These are phyloP conservation scores for Botryotinia calthae DNA, from an alignment of 2,329 filamentous ascomycete genomes.

Conservation along the genomic window DNA sequence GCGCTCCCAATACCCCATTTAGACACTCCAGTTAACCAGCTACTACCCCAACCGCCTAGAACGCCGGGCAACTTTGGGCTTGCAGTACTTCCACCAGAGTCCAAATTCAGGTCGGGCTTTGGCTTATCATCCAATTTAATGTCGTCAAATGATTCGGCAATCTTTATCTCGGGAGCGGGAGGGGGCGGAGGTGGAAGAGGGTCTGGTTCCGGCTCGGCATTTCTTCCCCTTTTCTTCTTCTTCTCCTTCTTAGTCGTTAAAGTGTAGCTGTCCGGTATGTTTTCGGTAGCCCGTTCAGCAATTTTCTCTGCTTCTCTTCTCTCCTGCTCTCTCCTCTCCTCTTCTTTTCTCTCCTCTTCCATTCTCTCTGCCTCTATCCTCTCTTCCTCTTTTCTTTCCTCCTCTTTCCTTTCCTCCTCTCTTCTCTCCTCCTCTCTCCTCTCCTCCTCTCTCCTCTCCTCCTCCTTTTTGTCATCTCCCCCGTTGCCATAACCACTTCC, in stretches of 20 bases:
- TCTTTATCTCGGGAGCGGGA: constrained; percentile 39
- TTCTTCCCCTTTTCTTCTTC: constrained; percentile 49
- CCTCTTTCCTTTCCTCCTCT: constrained; percentile 41
- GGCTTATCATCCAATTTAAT: constrained; percentile 65
- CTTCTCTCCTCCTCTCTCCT: constrained; percentile 41
- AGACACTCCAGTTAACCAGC: constrained; percentile 52
- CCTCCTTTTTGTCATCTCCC: constrained; percentile 37
- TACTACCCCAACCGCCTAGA: constrained; percentile 60
- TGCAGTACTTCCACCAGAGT: constrained; percentile 42
- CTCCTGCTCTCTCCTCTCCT: constrained; percentile 14
- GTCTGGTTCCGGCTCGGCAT: constrained; percentile 36
- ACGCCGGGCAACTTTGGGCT: constrained; percentile 41
- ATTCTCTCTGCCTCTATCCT: constrained; percentile 57
- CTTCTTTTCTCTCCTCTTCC: constrained; percentile 36
- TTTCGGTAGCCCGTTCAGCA: not conserved
- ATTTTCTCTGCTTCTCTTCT: constrained; percentile 29
- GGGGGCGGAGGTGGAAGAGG: constrained; percentile 27
- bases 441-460: constrained; percentile 48
- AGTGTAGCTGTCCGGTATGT: constrained; percentile 6
- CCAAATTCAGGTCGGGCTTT: constrained; percentile 55
- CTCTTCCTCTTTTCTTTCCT: constrained; percentile 43
- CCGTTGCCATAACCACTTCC: constrained; percentile 39
- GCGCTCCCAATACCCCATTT: constrained; percentile 39
- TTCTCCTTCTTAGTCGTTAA: constrained; percentile 39
- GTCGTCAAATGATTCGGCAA: constrained; percentile 60